phyloP scores from a whole-genome alignment of 495 filamentous ascomycete species.

The Penicillium argentinense region DNA sequence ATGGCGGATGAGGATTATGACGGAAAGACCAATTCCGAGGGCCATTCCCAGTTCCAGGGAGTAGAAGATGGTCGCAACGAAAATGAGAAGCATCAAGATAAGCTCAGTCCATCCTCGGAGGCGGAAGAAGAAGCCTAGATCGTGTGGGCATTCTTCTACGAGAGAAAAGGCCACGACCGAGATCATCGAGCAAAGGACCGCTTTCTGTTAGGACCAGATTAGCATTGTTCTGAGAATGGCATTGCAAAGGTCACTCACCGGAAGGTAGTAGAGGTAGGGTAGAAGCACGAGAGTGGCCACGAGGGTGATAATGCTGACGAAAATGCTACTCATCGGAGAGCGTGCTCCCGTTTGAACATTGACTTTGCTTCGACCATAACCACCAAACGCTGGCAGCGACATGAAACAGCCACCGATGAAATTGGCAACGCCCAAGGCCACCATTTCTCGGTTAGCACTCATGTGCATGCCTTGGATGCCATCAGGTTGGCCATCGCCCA shows the following conservation, averaged over 20 bases:
- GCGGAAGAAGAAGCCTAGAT: constrained; percentile 83
- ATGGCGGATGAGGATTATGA: constrained; percentile 87
- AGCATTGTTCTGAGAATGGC: neutral
- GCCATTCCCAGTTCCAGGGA: constrained; percentile 83
- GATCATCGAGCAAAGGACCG: constrained; percentile 90
- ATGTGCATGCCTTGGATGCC: constrained; percentile 73
- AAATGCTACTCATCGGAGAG: constrained; percentile 87
- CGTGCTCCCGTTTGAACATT: constrained; percentile 88
- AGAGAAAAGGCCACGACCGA: constrained; percentile 92
- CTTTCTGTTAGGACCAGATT: constrained; percentile 60
- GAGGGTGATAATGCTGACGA: constrained; percentile 79
- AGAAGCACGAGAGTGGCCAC: constrained; percentile 77
- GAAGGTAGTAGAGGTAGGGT: constrained; percentile 92
- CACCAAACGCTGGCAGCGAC: constrained; percentile 89
- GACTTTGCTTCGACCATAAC: constrained; percentile 94
- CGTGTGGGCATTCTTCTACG: constrained; percentile 91
- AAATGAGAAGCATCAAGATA: constrained; percentile 82
- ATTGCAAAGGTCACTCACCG: constrained; percentile 55
- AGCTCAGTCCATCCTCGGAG: constrained; percentile 86
- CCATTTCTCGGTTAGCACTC: constrained; percentile 90
- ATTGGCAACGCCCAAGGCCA: constrained; percentile 89
- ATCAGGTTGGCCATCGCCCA: constrained; percentile 61
- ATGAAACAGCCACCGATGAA: constrained; percentile 87
- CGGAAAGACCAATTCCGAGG: constrained; percentile 81
- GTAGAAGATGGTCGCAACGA: constrained; percentile 91